Conservation (phyloP, 495 filamentous ascomycete genomes). For the Cladorrhinum samala region DNA sequence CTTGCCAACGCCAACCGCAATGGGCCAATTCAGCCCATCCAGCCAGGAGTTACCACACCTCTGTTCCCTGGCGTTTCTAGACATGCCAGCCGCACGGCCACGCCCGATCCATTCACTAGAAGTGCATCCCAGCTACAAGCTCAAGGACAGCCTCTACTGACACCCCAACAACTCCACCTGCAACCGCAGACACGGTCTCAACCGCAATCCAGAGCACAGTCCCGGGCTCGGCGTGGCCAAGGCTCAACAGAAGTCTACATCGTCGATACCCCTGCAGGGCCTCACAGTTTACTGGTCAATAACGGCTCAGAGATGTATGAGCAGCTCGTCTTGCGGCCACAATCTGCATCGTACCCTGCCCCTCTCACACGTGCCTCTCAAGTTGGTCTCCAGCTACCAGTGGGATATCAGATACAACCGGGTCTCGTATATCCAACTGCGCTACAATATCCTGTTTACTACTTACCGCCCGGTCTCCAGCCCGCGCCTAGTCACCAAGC, state of each 20-base stretch:
- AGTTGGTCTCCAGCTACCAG: not conserved
- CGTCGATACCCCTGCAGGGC: slow-evolving; percentile 54
- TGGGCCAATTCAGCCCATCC: slow-evolving; percentile 30
- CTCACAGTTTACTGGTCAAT: slow-evolving; percentile 52
- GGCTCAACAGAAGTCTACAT: slow-evolving; percentile 51
- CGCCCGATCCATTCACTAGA: slow-evolving; percentile 33
- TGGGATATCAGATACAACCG: no score
- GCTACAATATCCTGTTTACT: not conserved
- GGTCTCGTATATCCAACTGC: not conserved
- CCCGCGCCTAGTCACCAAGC: not conserved
- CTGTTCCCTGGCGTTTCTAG: slow-evolving; percentile 30
- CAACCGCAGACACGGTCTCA: slow-evolving; percentile 11
- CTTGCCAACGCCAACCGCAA: slow-evolving; percentile 23
- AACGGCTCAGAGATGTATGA: slow-evolving; percentile 39
- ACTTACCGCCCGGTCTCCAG: not conserved
- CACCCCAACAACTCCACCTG: no score
- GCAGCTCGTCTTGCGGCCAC: slow-evolving; percentile 22
- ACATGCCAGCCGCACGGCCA: slow-evolving; percentile 34
- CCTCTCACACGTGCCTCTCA: no score
- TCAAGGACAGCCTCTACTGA: slow-evolving; percentile 10
- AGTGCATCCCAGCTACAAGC: slow-evolving; percentile 16
- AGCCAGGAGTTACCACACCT: slow-evolving; percentile 37
- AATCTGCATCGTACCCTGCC: no score
- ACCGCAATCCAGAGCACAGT: slow-evolving; percentile 6
- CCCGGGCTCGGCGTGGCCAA: slow-evolving; percentile 2